These are phyloP conservation scores for Fusarium coffeatum DNA, from an alignment of 2,329 filamentous ascomycete species.

Conservation along the genomic window DNA sequence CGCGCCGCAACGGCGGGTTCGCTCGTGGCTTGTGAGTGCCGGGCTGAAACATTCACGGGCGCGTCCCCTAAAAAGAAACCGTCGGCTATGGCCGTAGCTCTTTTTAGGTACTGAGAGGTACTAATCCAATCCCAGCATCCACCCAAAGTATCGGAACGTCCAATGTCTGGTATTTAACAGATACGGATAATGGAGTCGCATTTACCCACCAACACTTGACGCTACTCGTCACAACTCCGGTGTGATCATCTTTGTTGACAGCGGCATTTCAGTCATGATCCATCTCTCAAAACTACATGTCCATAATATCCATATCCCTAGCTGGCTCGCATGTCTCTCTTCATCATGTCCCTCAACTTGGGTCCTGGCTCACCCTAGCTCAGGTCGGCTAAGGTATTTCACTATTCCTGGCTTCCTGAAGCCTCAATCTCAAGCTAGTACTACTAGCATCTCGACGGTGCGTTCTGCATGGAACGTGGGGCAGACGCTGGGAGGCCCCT, in stretches of 20 bases:
- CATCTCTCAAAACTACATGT: not conserved
- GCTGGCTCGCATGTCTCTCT: slow-evolving; percentile 7
- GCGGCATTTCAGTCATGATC: not conserved
- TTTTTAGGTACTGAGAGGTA: not conserved
- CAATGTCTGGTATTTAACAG: slow-evolving; percentile 10
- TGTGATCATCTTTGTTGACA: not conserved
- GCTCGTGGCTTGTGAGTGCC: slow-evolving; percentile 37
- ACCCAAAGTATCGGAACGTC: slow-evolving; percentile 16
- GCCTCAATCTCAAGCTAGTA: not conserved
- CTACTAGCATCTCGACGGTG: slow-evolving; percentile 1
- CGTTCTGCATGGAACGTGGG: slow-evolving; percentile 25
- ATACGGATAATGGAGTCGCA: slow-evolving; percentile 1
- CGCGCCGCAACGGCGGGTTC: slow-evolving; percentile 4
- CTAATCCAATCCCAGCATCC: not conserved
- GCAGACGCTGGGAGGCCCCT: slow-evolving; percentile 4
- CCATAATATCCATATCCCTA: not conserved
- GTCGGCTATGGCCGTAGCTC: slow-evolving; percentile 18
- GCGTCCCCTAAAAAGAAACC: slow-evolving; percentile 22
- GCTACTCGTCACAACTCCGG: slow-evolving; percentile 1
- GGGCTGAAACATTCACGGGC: slow-evolving; percentile 34
- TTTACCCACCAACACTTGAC: slow-evolving; percentile 20
- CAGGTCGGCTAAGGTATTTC: slow-evolving; percentile 5
- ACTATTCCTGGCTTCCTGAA: slow-evolving; percentile 9
- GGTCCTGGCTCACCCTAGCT: slow-evolving; percentile 14
- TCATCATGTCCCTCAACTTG: slow-evolving; percentile 1